phyloP scores from a whole-genome alignment of 1,284 basidiomycete genomes.

The Tilletia indica region DNA sequence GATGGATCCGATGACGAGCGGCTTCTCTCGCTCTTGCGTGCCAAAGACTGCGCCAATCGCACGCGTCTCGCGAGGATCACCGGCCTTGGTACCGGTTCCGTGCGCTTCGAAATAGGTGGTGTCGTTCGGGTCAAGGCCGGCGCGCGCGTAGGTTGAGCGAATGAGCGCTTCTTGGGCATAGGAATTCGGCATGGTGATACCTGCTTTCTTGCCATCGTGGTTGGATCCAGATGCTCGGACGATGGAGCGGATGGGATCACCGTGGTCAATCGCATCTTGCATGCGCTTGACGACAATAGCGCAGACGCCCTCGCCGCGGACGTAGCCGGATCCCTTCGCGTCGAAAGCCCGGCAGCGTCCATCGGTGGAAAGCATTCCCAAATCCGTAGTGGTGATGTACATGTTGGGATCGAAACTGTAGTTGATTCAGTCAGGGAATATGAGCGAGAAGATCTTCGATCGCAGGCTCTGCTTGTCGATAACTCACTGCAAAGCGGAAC shows the following conservation, averaged over 20 bases:
- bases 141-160: background rate
- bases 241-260: slow-evolving; percentile 31
- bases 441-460: too few relatives aligned
- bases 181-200: slow-evolving; percentile 18
- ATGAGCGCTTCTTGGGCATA: background rate
- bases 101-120: slow-evolving; percentile 35
- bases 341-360: slow-evolving; percentile 37
- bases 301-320: slow-evolving; percentile 35
- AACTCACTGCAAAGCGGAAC: slow-evolving; percentile 1
- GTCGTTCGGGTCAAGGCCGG: slow-evolving; percentile 24
- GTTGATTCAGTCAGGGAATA: too few relatives aligned
- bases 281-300: slow-evolving; percentile 36
- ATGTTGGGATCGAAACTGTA: slow-evolving; percentile 6
- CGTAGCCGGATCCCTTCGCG: slow-evolving; percentile 34
- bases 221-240: slow-evolving; percentile 37
- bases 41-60: slow-evolving; percentile 25
- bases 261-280: slow-evolving; percentile 30
- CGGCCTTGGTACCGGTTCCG: slow-evolving; percentile 40
- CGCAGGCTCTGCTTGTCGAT: too few relatives aligned
- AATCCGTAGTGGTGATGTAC: background rate
- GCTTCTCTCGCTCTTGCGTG: slow-evolving; percentile 1
- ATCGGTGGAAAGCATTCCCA: background rate
- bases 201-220: slow-evolving; percentile 35
- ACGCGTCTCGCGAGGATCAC: slow-evolving; percentile 34
- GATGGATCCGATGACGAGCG: slow-evolving; percentile 31